A percentile compares a stretch with the other conserved stretches of the same genome.
Conservation (phyloP, 2,329 filamentous ascomycete genomes). For the Phyllosticta citribraziliensis region DNA sequence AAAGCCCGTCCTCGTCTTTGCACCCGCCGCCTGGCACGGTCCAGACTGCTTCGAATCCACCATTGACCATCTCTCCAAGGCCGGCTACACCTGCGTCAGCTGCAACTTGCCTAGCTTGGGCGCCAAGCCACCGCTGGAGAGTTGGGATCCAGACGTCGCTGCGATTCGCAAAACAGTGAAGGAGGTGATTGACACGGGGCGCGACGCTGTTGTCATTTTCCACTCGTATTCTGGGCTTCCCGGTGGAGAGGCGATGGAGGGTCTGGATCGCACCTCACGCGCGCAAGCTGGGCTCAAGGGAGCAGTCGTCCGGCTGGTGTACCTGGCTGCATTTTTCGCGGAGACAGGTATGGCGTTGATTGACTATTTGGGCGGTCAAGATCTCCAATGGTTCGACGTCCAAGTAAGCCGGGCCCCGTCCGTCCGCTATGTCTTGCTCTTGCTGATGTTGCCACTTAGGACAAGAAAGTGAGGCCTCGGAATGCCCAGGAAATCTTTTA, state of each 20-base stretch:
- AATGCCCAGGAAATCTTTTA: slow-evolving; percentile 14
- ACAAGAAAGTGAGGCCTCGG: not conserved
- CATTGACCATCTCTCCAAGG: slow-evolving; percentile 18
- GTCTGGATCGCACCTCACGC: not conserved
- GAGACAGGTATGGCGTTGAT: not conserved
- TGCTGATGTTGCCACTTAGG: not conserved
- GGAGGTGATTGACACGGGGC: slow-evolving; percentile 27
- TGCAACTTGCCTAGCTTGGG: slow-evolving; percentile 22
- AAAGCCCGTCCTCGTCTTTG: slow-evolving; percentile 27
- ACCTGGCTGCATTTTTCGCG: not conserved
- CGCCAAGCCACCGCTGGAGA: slow-evolving; percentile 17
- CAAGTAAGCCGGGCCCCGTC: not conserved
- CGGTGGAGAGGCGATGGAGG: slow-evolving; percentile 21
- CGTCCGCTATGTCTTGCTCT: not conserved
- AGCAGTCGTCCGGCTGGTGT: slow-evolving; percentile 1
- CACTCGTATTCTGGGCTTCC: slow-evolving; percentile 39
- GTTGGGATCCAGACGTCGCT: slow-evolving; percentile 25
- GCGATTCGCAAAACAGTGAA: slow-evolving; percentile 23
- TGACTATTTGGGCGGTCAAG: not conserved
- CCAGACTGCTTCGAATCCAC: slow-evolving; percentile 21
- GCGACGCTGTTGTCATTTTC: slow-evolving; percentile 33
- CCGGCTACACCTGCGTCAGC: slow-evolving; percentile 22
- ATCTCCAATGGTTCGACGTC: slow-evolving; percentile 12
- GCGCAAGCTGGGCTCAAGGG: not conserved
- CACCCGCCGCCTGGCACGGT: slow-evolving; percentile 30